These are phyloP conservation scores for Aspergillus hortae DNA, from an alignment of 2,329 filamentous ascomycete species.

Conservation along the genomic window DNA sequence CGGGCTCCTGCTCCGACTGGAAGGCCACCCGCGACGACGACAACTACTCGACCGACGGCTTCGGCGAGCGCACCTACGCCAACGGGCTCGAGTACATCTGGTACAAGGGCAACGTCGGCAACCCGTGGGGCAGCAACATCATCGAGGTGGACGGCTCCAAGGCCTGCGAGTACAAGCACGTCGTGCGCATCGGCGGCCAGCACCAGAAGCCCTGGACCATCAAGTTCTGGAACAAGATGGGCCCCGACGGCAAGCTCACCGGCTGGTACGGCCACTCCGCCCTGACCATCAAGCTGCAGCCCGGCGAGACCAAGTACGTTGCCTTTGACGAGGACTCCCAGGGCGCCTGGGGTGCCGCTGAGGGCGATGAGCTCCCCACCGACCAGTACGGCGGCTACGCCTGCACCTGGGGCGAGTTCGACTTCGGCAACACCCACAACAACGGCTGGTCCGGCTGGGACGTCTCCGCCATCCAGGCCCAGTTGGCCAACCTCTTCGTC, in stretches of 20 bases:
- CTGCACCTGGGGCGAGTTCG: slow-evolving; percentile 42
- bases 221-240: slow-evolving; percentile 41
- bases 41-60: slow-evolving; percentile 26
- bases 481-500: slow-evolving; percentile 23
- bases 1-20: slow-evolving; percentile 21
- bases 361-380: slow-evolving; percentile 24
- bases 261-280: slow-evolving; percentile 35
- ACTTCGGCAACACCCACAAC: slow-evolving; percentile 32
- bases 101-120: slow-evolving; percentile 35
- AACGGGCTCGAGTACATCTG: slow-evolving; percentile 17
- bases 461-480: slow-evolving; percentile 38
- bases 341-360: slow-evolving; percentile 34
- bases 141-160: slow-evolving; percentile 30
- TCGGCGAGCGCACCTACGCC: slow-evolving; percentile 25
- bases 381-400: slow-evolving; percentile 28
- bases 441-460: slow-evolving; percentile 35
- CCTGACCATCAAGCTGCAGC: slow-evolving; percentile 28
- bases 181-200: slow-evolving; percentile 30
- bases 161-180: slow-evolving; percentile 35
- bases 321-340: slow-evolving; percentile 36
- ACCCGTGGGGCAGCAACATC: slow-evolving; percentile 41
- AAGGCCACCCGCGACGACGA: slow-evolving; percentile 17
- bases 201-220: slow-evolving; percentile 32
- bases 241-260: slow-evolving; percentile 27
- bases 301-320: slow-evolving; percentile 32